These are phyloP conservation scores for Diphasiastrum complanatum DNA, from an alignment of 83 land plant genomes.

Conservation along the genomic window DNA sequence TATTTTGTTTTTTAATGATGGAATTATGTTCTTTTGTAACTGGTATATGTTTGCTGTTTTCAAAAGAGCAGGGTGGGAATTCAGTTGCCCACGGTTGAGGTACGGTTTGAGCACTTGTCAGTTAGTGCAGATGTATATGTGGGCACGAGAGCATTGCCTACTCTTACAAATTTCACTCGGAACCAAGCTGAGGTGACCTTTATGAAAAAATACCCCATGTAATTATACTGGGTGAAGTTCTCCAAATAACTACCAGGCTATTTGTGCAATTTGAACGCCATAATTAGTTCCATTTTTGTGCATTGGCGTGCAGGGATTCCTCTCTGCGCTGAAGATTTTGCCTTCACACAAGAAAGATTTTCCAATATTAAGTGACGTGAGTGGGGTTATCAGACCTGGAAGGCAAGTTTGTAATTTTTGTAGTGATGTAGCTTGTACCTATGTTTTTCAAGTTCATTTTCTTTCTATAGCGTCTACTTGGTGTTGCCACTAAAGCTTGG, in stretches of 20 bases:
- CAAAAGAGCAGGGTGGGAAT: background rate
- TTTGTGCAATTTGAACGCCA: no score
- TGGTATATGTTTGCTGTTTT: slow-evolving; percentile 29
- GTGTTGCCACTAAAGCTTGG: no score
- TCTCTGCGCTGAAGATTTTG: slow-evolving; percentile 26
- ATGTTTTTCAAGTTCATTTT: background rate
- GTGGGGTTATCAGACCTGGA: slow-evolving; percentile 50
- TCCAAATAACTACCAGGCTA: no score
- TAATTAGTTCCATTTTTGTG: no score
- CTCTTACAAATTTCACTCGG: slow-evolving; percentile 45
- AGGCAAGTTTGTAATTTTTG: no score
- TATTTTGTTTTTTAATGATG: slow-evolving; percentile 31
- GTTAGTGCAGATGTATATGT: slow-evolving; percentile 58
- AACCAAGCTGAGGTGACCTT: slow-evolving; percentile 57
- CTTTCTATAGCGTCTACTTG: no score
- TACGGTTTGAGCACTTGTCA: slow-evolving; percentile 52
- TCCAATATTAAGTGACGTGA: slow-evolving; percentile 35
- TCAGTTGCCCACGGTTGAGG: slow-evolving; percentile 50
- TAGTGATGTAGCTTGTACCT: background rate
- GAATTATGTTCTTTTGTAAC: slow-evolving; percentile 52
- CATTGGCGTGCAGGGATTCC: slow-evolving; percentile 33
- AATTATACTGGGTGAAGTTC: no score
- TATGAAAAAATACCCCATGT: no score
- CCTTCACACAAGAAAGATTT: slow-evolving; percentile 31
- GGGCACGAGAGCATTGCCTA: slow-evolving; percentile 68